A percentile compares a stretch with the other conserved stretches of the same genome.
phyloP scores from a whole-genome alignment of 805 yeast genomes.

The Yarrowia sp. region DNA sequence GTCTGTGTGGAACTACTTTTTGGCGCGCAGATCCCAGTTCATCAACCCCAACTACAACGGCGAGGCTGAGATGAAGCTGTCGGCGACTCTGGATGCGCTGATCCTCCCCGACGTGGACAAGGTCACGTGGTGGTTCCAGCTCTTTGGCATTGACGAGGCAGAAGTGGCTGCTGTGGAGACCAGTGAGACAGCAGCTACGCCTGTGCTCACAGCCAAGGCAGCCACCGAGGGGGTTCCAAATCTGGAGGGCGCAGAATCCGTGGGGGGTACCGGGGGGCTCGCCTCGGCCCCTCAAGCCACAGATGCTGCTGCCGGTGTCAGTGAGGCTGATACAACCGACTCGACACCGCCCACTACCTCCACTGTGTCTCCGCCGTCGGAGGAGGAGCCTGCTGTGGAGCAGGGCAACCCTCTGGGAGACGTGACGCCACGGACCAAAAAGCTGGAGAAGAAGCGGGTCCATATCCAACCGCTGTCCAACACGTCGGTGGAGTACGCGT shows the following conservation, averaged over 20 bases:
- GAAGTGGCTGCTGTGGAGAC: neutral
- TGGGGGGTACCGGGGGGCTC: too few species aligned
- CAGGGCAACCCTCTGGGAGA: slow-evolving; percentile 2
- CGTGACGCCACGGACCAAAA: slow-evolving; percentile 6
- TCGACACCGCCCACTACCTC: neutral
- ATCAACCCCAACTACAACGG: slow-evolving; percentile 48
- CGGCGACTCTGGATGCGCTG: slow-evolving; percentile 40
- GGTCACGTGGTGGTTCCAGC: slow-evolving; percentile 86
- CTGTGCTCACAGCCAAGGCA: neutral
- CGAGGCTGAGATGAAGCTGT: slow-evolving; percentile 34
- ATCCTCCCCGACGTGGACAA: slow-evolving; percentile 60
- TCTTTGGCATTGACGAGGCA: slow-evolving; percentile 52
- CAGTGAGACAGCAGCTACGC: neutral
- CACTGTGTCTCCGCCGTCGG: neutral
- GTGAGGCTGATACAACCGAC: neutral
- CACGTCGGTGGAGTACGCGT: slow-evolving; percentile 22
- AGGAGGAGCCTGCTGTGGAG: slow-evolving; percentile 8
- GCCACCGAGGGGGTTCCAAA: neutral
- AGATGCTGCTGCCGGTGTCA: neutral
- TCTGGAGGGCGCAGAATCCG: neutral
- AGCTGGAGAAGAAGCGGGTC: slow-evolving; percentile 5
- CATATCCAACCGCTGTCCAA: slow-evolving; percentile 22
- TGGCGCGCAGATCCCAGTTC: slow-evolving; percentile 71
- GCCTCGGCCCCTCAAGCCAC: too few species aligned
- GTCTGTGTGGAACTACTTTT: slow-evolving; percentile 92